Evolutionary conservation across 371 early-diverging fungal genomes (phyloP), one percentile per base, ranked within the genome.

Genomic region (Vairimorpha necatrix): DNA sequence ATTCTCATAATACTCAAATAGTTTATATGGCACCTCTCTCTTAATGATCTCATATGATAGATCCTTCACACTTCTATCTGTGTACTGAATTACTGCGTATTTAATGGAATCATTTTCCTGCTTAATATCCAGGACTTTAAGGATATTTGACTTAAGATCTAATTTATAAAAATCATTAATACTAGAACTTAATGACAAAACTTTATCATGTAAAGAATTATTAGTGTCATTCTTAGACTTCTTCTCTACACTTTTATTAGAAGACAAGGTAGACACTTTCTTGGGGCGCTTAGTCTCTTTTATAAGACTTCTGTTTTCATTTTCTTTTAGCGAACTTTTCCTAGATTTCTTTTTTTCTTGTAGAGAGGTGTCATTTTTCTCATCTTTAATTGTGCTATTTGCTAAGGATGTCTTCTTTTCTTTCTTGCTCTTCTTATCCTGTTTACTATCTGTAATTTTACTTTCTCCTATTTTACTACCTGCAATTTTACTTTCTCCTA

Each of bases 121-220:
- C 3, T 11, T 50, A 11, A 50, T 6, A 50, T 50, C 50, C 14
- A 6, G 22, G 22, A 50, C n/a, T n/a, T 50, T n/a, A 50, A 11
- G n/a, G 4, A 50, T 50, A 13, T n/a, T 4, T 13, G 50, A 11
- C 11, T 50, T n/a, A n/a, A 50, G n/a, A 4, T 50, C 22, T n/a
- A 50, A 22, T n/a, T 50, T 22, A n/a, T 11, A 11, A 50, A 13
- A 11, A 6, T 50, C 50, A 6, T 50, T 6, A 13, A 11, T n/a
- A 50, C 50, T 50, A 50, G 14, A 14, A n/a, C 14, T n/a, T 13
- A n/a, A 13, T 50, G 4, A 11, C 4, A 3, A 4, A 11, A 81
- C 73, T 61, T 58, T 75, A 24, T 72, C 22, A 7, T 78, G 60
- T 0, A 30, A n/a, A 16, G 22, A 26, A 14, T 58, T 71, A 75